A percentile compares a stretch with the other conserved stretches of the same genome.
phyloP scores from a whole-genome alignment of 371 early-diverging fungal species.

The Rhizomucor pusillus region DNA sequence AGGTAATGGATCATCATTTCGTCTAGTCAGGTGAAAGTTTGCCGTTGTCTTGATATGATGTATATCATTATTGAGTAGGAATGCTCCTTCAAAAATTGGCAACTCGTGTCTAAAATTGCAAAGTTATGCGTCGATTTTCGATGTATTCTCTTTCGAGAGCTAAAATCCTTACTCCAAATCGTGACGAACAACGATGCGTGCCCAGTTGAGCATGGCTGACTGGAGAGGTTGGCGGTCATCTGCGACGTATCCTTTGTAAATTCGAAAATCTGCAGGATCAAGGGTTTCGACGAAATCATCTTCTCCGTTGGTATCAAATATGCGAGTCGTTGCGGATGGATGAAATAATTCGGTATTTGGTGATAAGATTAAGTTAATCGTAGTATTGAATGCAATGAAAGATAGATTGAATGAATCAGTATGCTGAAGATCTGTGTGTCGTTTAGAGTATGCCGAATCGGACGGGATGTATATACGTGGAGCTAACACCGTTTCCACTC shows the following conservation, averaged over 20 bases:
- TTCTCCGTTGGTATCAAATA: slow-evolving; percentile 2
- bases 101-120: slow-evolving; percentile 18
- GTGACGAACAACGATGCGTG: slow-evolving; percentile 56
- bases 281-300: slow-evolving; percentile 11
- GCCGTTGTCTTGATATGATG: slow-evolving; percentile 61
- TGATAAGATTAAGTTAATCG: slow-evolving; percentile 66
- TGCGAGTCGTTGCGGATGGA: slow-evolving; percentile 47
- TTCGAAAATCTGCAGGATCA: slow-evolving; percentile 39
- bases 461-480: slow-evolving; percentile 3
- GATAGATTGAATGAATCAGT: slow-evolving; percentile 55
- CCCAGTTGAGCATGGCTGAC: slow-evolving; percentile 65
- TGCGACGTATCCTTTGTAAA: slow-evolving; percentile 60
- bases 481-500: slow-evolving; percentile 7
- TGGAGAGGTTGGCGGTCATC: slow-evolving; percentile 8
- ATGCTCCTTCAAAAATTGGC: slow-evolving; percentile 64
- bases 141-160: background rate
- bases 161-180: slow-evolving; percentile 26
- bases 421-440: slow-evolving; percentile 13
- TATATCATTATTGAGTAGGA: slow-evolving; percentile 50
- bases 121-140: background rate
- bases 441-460: background rate
- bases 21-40: slow-evolving; percentile 55
- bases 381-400: slow-evolving; percentile 62
- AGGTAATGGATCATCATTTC: slow-evolving; percentile 51
- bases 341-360: slow-evolving; percentile 77